phyloP scores from a whole-genome alignment of 352 stramenopile species.

The Globisporangium radiosum region DNA sequence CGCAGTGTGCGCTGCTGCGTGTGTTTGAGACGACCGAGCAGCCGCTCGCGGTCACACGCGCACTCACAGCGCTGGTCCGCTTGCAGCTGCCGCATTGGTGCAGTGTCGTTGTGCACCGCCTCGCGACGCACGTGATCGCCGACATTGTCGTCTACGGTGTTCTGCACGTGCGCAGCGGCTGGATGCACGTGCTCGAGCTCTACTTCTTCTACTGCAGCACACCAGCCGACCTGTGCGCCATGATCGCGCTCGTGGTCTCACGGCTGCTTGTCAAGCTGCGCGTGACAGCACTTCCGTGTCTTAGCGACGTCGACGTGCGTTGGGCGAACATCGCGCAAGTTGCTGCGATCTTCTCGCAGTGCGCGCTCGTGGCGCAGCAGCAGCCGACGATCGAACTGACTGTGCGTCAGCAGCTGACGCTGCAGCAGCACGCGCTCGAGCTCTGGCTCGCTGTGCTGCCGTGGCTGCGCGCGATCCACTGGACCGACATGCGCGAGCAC shows the following conservation, averaged over 20 bases:
- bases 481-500: constrained; percentile 40
- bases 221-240: constrained; percentile 34
- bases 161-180: constrained; percentile 66
- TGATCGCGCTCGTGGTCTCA: constrained; percentile 39
- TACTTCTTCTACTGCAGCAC: constrained; percentile 52
- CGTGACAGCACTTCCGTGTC: constrained; percentile 14
- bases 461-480: constrained; percentile 53
- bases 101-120: constrained; percentile 30
- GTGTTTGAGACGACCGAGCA: constrained; percentile 43
- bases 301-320: constrained; percentile 29
- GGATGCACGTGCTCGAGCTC: constrained; percentile 77
- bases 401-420: constrained; percentile 23
- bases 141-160: constrained; percentile 71
- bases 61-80: constrained; percentile 46
- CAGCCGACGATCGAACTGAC: constrained; percentile 30
- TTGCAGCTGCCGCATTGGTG: constrained; percentile 41
- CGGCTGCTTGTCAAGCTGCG: constrained; percentile 25
- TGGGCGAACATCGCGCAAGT: constrained; percentile 83
- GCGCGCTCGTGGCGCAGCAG: constrained; percentile 19
- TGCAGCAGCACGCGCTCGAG: constrained; percentile 47
- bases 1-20: constrained; percentile 45
- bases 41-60: constrained; percentile 29
- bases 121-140: constrained; percentile 54
- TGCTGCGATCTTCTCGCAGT: constrained; percentile 45
- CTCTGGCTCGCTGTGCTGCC: constrained; percentile 56